Conservation (phyloP, 306 rosid genomes). For the Citrullus colocynthis region DNA sequence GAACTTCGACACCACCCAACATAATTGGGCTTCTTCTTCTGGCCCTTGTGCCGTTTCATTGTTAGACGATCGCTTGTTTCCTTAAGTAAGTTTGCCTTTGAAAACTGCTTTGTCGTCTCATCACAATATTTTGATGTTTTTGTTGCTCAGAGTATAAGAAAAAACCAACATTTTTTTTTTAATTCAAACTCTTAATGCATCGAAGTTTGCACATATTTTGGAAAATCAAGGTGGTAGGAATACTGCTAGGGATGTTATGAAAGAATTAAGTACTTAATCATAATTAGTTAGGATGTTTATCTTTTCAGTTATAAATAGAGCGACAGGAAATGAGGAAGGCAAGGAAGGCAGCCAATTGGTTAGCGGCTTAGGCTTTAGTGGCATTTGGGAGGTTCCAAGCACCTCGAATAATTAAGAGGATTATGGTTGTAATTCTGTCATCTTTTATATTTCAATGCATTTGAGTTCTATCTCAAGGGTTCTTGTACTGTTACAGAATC, state of each 20-base stretch:
- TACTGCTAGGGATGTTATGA: background rate
- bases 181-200: background rate
- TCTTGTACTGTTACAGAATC: background rate
- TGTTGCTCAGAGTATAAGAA: background rate
- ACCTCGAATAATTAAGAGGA: background rate
- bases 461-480: background rate
- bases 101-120: background rate
- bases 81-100: constrained; percentile 20
- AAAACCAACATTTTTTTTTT: background rate
- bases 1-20: constrained; percentile 45
- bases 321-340: background rate
- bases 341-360: background rate
- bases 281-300: background rate
- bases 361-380: background rate
- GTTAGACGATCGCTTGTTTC: constrained; percentile 30
- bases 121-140: background rate
- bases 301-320: too few species aligned
- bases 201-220: background rate
- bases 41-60: constrained; percentile 46
- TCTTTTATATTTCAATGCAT: background rate
- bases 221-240: background rate
- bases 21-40: constrained; percentile 66
- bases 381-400: background rate
- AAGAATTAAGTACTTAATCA: background rate
- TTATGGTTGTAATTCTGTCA: background rate